A percentile compares a stretch with the other conserved stretches of the same genome.
These are phyloP conservation scores for Rhipidocladum racemiflorum DNA, from an alignment of 176 grass and related monocot species.

Conservation along the genomic window DNA sequence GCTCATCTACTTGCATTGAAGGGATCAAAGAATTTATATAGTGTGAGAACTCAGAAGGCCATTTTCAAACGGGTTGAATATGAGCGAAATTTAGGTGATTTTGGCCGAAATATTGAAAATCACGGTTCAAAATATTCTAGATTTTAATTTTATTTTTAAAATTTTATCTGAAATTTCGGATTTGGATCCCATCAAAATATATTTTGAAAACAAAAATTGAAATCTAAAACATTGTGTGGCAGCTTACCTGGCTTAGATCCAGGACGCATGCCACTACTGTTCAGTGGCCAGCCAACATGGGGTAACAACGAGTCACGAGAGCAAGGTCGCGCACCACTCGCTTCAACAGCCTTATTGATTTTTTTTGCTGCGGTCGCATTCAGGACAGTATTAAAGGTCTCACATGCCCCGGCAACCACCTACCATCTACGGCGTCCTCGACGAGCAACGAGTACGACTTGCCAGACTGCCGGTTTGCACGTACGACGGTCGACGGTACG, in stretches of 20 bases:
- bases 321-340: not conserved
- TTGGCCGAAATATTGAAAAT: too few species aligned
- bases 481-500: not conserved
- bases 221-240: too few species aligned
- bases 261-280: not conserved
- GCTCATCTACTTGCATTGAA: too few species aligned
- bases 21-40: too few species aligned
- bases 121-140: too few species aligned
- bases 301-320: not conserved
- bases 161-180: too few species aligned
- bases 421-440: not conserved
- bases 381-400: not conserved
- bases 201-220: too few species aligned
- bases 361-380: not conserved
- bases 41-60: too few species aligned
- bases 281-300: not conserved
- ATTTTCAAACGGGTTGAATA: too few species aligned
- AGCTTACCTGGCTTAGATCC: not conserved
- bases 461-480: constrained; percentile 5
- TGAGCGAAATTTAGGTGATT: too few species aligned
- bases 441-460: constrained; percentile 18
- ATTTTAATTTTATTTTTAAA: too few species aligned
- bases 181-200: too few species aligned
- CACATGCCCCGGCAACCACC: not conserved
- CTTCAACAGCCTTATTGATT: not conserved